These are phyloP conservation scores for Esteya vermicola DNA, from an alignment of 2,329 filamentous ascomycete species.

Conservation along the genomic window DNA sequence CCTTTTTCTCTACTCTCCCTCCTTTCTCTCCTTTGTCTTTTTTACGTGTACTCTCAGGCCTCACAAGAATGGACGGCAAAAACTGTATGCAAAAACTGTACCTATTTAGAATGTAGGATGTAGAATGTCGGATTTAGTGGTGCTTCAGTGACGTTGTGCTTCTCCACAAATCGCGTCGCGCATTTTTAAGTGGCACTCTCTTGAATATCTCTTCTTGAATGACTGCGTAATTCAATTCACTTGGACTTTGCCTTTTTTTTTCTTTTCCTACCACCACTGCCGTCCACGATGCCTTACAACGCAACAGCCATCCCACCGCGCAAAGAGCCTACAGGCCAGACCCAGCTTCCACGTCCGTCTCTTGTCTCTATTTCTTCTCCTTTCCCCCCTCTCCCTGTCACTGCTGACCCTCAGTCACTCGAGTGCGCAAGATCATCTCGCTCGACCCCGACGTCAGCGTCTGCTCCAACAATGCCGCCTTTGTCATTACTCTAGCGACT, in stretches of 20 bases:
- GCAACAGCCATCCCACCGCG: conserved; percentile 67
- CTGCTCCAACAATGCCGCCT: conserved; percentile 88
- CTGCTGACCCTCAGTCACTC: conserved; percentile 48
- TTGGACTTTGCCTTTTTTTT: not conserved
- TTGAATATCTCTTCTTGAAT: not conserved
- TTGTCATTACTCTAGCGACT: conserved; percentile 83
- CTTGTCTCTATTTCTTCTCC: not conserved
- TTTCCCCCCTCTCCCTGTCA: not conserved
- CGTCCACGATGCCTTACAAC: conserved; percentile 73
- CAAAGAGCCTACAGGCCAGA: conserved; percentile 72
- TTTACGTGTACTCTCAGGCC: not conserved
- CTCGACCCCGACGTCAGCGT: conserved; percentile 73
- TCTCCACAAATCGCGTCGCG: conserved; percentile 4
- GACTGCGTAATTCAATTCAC: not conserved
- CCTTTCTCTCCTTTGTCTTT: not conserved
- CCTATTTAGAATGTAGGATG: too few relatives aligned
- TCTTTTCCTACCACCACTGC: too few relatives aligned
- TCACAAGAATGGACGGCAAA: too few relatives aligned
- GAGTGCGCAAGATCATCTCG: conserved; percentile 90
- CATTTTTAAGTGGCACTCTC: not conserved
- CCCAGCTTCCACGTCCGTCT: conserved; percentile 67
- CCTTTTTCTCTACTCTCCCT: not conserved
- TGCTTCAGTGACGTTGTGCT: too few relatives aligned
- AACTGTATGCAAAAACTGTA: too few relatives aligned
- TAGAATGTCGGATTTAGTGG: too few relatives aligned